Conservation (phyloP, 169 alveolate species). For the Cardiosporidium cionae region DNA sequence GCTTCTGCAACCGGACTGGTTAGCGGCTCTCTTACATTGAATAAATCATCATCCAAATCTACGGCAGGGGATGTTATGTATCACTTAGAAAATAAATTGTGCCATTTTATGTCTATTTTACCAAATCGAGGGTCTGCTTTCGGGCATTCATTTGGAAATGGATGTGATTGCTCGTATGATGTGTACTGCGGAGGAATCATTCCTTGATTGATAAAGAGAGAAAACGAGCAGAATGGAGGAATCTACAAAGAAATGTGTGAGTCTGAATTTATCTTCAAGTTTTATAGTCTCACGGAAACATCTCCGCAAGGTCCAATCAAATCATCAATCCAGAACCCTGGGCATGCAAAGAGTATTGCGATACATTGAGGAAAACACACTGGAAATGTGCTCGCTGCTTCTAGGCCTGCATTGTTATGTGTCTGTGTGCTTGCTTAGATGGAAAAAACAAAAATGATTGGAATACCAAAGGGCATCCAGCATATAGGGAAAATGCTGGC, state of each 20-base stretch:
- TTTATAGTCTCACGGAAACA: conserved; percentile 28
- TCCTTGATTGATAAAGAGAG: conserved; percentile 53
- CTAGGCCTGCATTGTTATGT: conserved; percentile 4
- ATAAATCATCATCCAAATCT: conserved; percentile 16
- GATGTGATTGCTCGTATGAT: conserved; percentile 58
- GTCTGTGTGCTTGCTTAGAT: background rate
- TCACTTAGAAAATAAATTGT: background rate
- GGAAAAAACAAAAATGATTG: conserved; percentile 8
- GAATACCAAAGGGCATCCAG: conserved; percentile 58
- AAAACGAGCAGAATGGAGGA: conserved; percentile 75
- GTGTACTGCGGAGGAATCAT: conserved; percentile 68
- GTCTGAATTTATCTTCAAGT: background rate
- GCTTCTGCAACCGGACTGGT: conserved; percentile 6
- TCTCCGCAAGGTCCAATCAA: conserved; percentile 48
- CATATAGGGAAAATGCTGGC: conserved; percentile 71
- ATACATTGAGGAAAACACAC: conserved; percentile 66
- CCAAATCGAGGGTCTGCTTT: conserved; percentile 7
- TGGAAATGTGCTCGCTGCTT: conserved; percentile 17
- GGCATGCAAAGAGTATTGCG: conserved; percentile 70
- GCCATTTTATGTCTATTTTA: background rate
- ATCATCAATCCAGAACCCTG: conserved; percentile 73
- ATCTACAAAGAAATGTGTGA: background rate
- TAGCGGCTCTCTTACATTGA: conserved; percentile 1
- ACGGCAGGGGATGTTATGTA: conserved; percentile 9
- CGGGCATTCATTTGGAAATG: conserved; percentile 62